phyloP scores from a whole-genome alignment of 345 rosid species.

The Salix udensis region DNA sequence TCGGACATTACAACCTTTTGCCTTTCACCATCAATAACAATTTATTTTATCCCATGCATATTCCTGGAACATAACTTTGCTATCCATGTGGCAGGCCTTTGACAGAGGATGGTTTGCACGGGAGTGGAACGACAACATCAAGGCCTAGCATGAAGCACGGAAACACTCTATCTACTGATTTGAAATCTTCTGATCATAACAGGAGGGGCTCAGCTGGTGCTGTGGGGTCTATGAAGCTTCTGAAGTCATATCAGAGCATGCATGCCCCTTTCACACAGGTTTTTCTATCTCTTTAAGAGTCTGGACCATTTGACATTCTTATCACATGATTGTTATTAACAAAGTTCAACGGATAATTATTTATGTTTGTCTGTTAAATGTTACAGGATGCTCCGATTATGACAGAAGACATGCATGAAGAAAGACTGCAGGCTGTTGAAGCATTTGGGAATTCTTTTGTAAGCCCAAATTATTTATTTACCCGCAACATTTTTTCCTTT shows the following conservation, averaged over 20 bases:
- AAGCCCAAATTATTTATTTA: conserved; percentile 35
- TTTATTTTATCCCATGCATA: background rate
- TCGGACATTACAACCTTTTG: background rate
- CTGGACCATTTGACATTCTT: conserved; percentile 8
- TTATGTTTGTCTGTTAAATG: conserved; percentile 10
- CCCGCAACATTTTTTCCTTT: background rate
- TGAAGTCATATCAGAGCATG: conserved; percentile 71
- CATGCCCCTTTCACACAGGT: conserved; percentile 98
- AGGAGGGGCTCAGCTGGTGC: conserved; percentile 91
- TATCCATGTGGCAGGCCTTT: conserved; percentile 33
- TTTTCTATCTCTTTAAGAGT: conserved; percentile 9
- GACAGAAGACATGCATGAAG: conserved; percentile 99
- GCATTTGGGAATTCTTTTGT: conserved; percentile 80
- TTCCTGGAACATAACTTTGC: conserved; percentile 8
- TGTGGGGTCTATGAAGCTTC: conserved; percentile 79
- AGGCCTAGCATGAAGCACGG: conserved; percentile 29
- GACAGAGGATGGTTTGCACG: conserved; percentile 21
- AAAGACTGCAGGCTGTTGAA: conserved; percentile 84
- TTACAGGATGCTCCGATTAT: conserved; percentile 80
- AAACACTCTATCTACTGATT: conserved; percentile 27
- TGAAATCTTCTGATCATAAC: conserved; percentile 34
- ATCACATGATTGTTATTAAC: background rate
- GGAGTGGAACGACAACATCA: conserved; percentile 19
- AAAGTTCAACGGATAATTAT: background rate
- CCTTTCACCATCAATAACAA: background rate